Conservation (phyloP, 805 yeast genomes). For the Candida berthetii region DNA sequence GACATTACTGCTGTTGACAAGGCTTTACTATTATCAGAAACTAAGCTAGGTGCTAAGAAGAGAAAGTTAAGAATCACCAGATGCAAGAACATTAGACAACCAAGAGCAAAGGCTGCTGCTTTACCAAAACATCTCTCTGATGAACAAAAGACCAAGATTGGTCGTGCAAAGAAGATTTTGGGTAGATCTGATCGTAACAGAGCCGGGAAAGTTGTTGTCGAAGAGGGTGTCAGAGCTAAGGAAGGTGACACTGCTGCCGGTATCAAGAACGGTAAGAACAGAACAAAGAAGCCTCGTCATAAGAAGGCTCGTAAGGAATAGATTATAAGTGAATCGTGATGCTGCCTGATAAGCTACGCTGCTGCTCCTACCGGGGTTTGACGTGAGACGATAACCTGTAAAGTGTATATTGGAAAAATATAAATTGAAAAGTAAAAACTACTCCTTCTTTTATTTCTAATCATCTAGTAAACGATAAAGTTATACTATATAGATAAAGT, state of each 20-base stretch:
- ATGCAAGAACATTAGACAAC: constrained; percentile 34
- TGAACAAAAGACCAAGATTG: constrained; percentile 68
- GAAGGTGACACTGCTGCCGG: constrained; percentile 61
- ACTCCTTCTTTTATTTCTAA: no score
- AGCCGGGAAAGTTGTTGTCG: constrained; percentile 51
- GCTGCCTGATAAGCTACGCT: background rate
- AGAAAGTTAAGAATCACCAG: constrained; percentile 76
- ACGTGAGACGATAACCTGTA: background rate
- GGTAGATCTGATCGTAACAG: constrained; percentile 78
- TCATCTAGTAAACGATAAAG: no score
- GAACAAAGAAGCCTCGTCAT: constrained; percentile 40
- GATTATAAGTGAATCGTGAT: no score
- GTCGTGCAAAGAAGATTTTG: constrained; percentile 69
- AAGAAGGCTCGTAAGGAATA: constrained; percentile 21
- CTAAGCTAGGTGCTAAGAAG: constrained; percentile 40
- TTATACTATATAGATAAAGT: no score
- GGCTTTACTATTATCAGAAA: constrained; percentile 73
- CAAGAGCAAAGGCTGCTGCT: constrained; percentile 20
- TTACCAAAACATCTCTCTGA: constrained; percentile 39
- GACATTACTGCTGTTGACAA: constrained; percentile 70
- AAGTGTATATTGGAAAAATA: background rate
- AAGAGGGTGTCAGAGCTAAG: constrained; percentile 75
- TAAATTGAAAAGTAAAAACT: no score
- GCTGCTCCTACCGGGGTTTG: background rate
- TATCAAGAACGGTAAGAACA: constrained; percentile 47